phyloP scores from a whole-genome alignment of 2,329 filamentous ascomycete species.

The Penicillium sp. region DNA sequence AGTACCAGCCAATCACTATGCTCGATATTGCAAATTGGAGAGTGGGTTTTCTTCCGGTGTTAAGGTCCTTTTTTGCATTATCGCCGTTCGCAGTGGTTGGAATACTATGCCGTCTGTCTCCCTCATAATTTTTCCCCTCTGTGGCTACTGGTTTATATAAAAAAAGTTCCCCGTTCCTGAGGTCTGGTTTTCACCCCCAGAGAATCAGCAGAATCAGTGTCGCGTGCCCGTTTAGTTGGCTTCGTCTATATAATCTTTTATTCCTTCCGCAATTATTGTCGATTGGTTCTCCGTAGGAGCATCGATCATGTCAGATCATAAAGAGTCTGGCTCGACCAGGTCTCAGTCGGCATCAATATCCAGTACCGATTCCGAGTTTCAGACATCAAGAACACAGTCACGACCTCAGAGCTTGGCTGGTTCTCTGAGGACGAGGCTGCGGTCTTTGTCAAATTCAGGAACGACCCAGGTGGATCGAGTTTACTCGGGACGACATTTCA shows the following conservation, averaged over 20 bases:
- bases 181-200: background rate
- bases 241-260: background rate
- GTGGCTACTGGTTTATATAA: background rate
- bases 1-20: background rate
- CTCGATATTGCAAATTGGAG: background rate
- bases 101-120: background rate
- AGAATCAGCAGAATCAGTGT: background rate
- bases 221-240: background rate
- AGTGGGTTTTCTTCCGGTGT: background rate
- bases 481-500: conserved; percentile 27
- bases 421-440: conserved; percentile 5
- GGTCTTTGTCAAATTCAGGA: conserved; percentile 14
- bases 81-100: background rate
- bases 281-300: background rate
- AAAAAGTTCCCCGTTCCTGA: background rate
- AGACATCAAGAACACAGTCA: conserved; percentile 3
- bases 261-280: background rate
- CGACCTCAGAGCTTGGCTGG: conserved; percentile 1
- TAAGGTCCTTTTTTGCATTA: conserved; percentile 1
- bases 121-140: background rate
- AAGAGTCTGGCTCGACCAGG: conserved; percentile 3
- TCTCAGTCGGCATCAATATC: conserved; percentile 15
- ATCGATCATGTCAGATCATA: conserved; percentile 10
- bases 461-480: conserved; percentile 18
- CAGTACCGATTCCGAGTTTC: conserved; percentile 10